These are phyloP conservation scores for Aspergillus hiratsukae DNA, from an alignment of 2,329 filamentous ascomycete genomes.

Conservation along the genomic window DNA sequence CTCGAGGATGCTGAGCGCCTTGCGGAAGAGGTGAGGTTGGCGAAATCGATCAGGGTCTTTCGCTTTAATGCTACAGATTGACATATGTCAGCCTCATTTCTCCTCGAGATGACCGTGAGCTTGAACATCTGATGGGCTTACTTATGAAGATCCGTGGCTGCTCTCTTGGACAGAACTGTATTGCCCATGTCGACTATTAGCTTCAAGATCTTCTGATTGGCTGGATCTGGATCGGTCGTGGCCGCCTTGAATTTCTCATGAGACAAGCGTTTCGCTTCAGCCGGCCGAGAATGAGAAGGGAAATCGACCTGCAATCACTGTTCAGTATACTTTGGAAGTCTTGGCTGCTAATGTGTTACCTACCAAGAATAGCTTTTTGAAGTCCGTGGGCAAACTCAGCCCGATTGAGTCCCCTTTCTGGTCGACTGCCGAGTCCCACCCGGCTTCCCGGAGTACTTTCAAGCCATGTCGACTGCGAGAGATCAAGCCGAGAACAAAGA, in stretches of 20 bases:
- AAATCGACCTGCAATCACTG: constrained; percentile 28
- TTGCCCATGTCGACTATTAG: constrained; percentile 86
- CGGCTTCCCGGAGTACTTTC: constrained; percentile 81
- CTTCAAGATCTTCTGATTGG: constrained; percentile 72
- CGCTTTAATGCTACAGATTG: constrained; percentile 61
- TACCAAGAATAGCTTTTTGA: constrained; percentile 74
- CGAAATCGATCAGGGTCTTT: constrained; percentile 72
- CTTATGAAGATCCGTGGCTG: constrained; percentile 70
- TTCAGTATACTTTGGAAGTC: background rate
- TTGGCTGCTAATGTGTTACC: constrained; percentile 27
- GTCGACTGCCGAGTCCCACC: constrained; percentile 90
- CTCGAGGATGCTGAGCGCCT: constrained; percentile 79
- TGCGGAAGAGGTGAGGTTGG: constrained; percentile 73
- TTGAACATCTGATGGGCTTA: constrained; percentile 28
- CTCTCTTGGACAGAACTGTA: constrained; percentile 84
- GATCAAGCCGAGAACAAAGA: constrained; percentile 90
- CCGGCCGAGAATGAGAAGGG: constrained; percentile 36
- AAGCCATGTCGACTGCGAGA: constrained; percentile 88
- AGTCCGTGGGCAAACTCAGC: constrained; percentile 76
- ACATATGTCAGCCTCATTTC: background rate
- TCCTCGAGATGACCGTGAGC: background rate
- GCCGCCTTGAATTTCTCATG: constrained; percentile 53
- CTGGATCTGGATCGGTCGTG: constrained; percentile 56
- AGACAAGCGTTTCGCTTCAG: constrained; percentile 39
- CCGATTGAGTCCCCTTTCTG: constrained; percentile 77